A percentile compares a stretch with the other conserved stretches of the same genome.
Conservation (phyloP, 208 protist species). For the Wallacemonas sp. region DNA sequence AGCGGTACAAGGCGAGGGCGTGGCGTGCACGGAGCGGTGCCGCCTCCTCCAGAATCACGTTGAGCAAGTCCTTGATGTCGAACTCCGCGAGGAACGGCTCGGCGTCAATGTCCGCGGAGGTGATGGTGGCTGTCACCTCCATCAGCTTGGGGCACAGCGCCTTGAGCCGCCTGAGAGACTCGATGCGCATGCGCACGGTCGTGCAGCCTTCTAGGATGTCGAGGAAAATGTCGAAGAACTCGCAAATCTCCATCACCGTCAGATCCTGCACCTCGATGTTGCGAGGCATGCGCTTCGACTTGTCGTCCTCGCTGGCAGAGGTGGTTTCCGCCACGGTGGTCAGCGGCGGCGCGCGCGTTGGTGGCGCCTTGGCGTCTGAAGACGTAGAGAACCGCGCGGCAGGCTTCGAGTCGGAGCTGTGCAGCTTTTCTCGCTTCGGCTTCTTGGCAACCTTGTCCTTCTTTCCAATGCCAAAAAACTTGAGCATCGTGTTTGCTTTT, state of each 20-base stretch:
- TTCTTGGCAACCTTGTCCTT: constrained; percentile 42
- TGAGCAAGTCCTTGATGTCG: constrained; percentile 45
- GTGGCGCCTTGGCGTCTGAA: constrained; percentile 5
- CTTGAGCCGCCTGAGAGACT: constrained; percentile 31
- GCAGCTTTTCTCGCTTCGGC: constrained; percentile 22
- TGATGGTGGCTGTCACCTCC: constrained; percentile 30
- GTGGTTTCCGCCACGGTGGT: background rate
- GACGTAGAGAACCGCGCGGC: background rate
- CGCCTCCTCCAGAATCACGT: constrained; percentile 44
- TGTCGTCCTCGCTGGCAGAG: background rate
- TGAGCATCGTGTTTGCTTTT: constrained; percentile 19
- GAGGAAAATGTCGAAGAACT: constrained; percentile 45
- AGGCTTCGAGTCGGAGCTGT: background rate
- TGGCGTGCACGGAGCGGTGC: constrained; percentile 61
- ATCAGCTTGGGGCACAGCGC: constrained; percentile 34
- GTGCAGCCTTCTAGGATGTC: constrained; percentile 36
- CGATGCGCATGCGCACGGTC: constrained; percentile 24
- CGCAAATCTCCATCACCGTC: constrained; percentile 36
- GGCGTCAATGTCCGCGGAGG: constrained; percentile 8
- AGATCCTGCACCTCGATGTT: constrained; percentile 37
- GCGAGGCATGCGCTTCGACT: constrained; percentile 11
- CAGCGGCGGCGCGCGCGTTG: constrained; percentile 14
- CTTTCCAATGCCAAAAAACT: constrained; percentile 41
- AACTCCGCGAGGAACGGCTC: constrained; percentile 40
- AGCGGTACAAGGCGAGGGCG: constrained; percentile 72